Evolutionary conservation across 441 rosid genomes (phyloP).

Genomic region (Lagerstroemia fauriei): DNA sequence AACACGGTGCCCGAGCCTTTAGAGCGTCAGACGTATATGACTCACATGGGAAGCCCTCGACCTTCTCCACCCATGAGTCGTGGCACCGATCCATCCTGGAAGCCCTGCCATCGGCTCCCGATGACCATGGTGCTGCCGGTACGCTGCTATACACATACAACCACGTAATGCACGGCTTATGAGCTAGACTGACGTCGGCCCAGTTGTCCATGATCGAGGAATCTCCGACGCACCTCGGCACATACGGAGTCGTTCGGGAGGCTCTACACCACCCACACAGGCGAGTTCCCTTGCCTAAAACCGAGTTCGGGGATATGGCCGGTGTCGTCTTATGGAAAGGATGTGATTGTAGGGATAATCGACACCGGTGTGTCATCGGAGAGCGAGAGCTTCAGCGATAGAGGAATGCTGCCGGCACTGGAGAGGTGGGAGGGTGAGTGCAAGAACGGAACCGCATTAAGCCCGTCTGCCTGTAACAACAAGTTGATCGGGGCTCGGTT

Average conservation of each 20-base stretch:
- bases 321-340: constrained; percentile 30
- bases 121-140: constrained; percentile 9
- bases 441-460: constrained; percentile 39
- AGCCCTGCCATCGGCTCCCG: constrained; percentile 25
- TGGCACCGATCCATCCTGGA: constrained; percentile 35
- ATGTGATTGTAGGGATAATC: constrained; percentile 32
- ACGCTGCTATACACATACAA: constrained; percentile 40
- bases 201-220: constrained; percentile 35
- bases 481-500: constrained; percentile 41
- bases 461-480: constrained; percentile 40
- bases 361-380: constrained; percentile 55
- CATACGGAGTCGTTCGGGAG: constrained; percentile 37
- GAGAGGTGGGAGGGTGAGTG: constrained; percentile 49
- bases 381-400: constrained; percentile 44
- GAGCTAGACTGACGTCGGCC: constrained; percentile 35
- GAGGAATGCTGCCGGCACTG: constrained; percentile 41
- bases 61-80: constrained; percentile 36
- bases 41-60: constrained; percentile 43
- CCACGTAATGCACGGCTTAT: constrained; percentile 38
- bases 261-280: constrained; percentile 33
- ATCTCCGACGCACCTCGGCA: constrained; percentile 32
- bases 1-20: neutral
- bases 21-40: constrained; percentile 39
- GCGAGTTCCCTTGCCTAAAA: constrained; percentile 34
- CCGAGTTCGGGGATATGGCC: constrained; percentile 28